Conservation (phyloP, 2,329 filamentous ascomycete genomes). For the Stachybotrys chlorohalonatus region DNA sequence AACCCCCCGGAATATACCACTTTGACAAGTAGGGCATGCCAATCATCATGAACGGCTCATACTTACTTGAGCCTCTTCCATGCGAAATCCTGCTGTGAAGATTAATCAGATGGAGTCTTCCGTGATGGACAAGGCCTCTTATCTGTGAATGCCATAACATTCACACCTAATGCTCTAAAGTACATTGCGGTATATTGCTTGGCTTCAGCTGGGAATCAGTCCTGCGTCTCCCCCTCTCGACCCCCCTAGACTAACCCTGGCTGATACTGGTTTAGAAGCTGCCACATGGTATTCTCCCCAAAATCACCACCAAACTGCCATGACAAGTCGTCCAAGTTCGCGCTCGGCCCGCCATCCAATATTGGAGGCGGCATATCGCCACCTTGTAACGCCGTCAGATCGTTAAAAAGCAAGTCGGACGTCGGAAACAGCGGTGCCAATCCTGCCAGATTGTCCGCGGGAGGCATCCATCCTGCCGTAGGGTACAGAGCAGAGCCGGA, state of each 20-base stretch:
- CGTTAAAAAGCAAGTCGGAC: constrained; percentile 48
- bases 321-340: constrained; percentile 7
- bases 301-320: constrained; percentile 49
- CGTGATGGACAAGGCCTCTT: too few relatives aligned
- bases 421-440: constrained; percentile 49
- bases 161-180: too few relatives aligned
- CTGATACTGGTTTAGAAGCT: constrained; percentile 41
- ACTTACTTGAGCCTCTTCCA: too few relatives aligned
- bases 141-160: too few relatives aligned
- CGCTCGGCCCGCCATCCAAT: constrained; percentile 4
- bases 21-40: too few relatives aligned
- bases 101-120: too few relatives aligned
- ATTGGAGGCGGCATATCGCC: constrained; percentile 13
- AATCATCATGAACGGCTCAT: too few relatives aligned
- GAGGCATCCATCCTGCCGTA: constrained; percentile 29
- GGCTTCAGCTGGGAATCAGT: background rate
- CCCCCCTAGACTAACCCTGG: constrained; percentile 10
- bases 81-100: too few relatives aligned
- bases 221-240: constrained; percentile 1
- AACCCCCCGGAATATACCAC: too few relatives aligned
- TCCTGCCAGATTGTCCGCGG: constrained; percentile 37
- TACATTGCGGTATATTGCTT: background rate
- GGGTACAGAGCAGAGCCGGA: background rate
- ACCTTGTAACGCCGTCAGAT: constrained; percentile 35
- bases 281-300: constrained; percentile 47